Base-by-base conservation (phyloP, 208 protist species). In the Leishmania major region DNA sequence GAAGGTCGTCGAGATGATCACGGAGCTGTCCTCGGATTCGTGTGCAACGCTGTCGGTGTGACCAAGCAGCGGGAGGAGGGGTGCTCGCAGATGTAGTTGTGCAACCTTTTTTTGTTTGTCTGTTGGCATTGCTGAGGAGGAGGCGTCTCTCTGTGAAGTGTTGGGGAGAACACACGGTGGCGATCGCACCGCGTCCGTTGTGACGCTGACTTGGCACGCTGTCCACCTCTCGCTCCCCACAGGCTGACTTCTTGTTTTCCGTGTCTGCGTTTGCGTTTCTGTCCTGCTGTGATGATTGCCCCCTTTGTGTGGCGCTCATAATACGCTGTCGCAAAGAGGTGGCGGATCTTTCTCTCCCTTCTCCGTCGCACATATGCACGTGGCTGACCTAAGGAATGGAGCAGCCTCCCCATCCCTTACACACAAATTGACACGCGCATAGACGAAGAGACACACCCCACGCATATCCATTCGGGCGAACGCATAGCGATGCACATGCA, bases 1-100 rank as follows among this genome's bases (percentile, higher is more conserved):
- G 35, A 81, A 85, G 67, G 75, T 82, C 35, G 28, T 78, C 25
- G 53, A 53, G 55, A 76, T 92, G 78, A 70, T 90, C 5, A 66
- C 51, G 3, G 66, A 40, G 40, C 51, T 87, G 22, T 70, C 66
- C 3, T 47, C 75, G 19, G 76, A 77, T 5, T 57, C n/a, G 1
- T 28, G 3, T 72, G 4, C 67, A 43, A 67, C 60, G 10, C 31
- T 19, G 13, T 40, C 60, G 10, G 60, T n/a, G 25, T 67, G 60
- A 67, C 31, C 13, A 2, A 3, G 31, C 11, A 37, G 31, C 2
- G n/a, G n/a, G 25, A 40, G n/a, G 60, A 19, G 28, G n/a, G 28
- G 4, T 15, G n/a, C n/a, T 22, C 10, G n/a, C 10, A 11, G 25
- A 17, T 22, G 31, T 7, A 0, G n/a, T 19, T 37, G n/a, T 31